Base-by-base conservation (phyloP, 495 filamentous ascomycete genomes). In the Penicillium paradoxum region DNA sequence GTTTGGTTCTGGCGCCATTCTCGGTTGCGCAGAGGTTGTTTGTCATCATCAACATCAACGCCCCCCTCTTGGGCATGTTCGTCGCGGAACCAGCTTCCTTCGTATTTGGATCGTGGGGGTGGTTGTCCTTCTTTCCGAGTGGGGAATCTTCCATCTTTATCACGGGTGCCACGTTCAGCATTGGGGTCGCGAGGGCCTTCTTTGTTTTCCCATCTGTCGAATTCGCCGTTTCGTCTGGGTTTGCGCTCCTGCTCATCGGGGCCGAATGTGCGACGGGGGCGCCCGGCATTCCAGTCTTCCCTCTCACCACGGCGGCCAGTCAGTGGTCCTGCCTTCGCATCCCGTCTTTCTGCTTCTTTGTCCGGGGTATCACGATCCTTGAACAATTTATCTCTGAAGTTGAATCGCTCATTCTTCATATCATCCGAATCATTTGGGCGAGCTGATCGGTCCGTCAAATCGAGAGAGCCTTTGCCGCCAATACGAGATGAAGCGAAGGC, bases 401-500 rank as follows among this genome's bases (percentile, higher is more conserved):
- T 80, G 66, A 84, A 90, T 5, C 73, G 73, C 41, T 73, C 87
- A 71, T 62, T 84, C 76, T 70, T 80, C 45, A 32, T 27, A 5
- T 77, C 70, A 32, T 78, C 72, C 4, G 68, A 55, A 6, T 87
- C 83, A 19, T 67, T 56, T 36, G 78, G 72, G 34, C 75, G 78
- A 17, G 66, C 53, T 9, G 73, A 55, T 49, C 67, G 71, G 34
- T 66, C 81, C 67, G 51, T 84, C 74, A 37, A 57, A 47, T 70
- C 77, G 63, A 60, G 84, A 67, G 59, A 81, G 49, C 65, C 73
- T 76, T 82, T 75, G 52, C 71, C 72, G 50, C 74, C 60, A 53
- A 76, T 79, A 69, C 82, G 67, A 40, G 88, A 89, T 14, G 91
- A 96, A 51, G 88, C 84, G 67, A 97, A 96, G 25, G 83, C 83